Evolutionary conservation across 2,329 filamentous ascomycete species (phyloP), one percentile per base, ranked within the genome.

Genomic region (Fusarium sarcochroum): DNA sequence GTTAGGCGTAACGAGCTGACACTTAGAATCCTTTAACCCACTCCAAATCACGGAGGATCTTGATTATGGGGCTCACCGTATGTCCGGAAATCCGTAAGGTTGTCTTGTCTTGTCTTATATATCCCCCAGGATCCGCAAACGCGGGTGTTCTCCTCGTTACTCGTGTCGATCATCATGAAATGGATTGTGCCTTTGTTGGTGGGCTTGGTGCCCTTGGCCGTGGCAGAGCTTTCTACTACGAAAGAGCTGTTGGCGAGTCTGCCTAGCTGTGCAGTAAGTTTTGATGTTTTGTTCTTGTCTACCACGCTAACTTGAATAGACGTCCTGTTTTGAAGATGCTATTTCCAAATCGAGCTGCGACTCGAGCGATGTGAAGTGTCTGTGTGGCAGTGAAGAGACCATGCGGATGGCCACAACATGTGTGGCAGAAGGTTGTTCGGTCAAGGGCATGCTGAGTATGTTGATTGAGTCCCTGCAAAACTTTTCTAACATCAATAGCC

Each of bases 151-250:
- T 46, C 40, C 44, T 60, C 44, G 56, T 44, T 46, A 60, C 37
- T 46, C 15, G 42, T 69, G 54, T 60, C 51, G 54, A 65, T 66
- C 65, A 65, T 46, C 34, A 73, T 74, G 72, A 74, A 63, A 63
- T 74, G 71, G 72, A 57, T 48, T 50, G 41, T 71, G 34, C 54
- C 57, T 63, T 62, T 74, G n/a, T 21, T 74, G 32, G 51, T 65
- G 48, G 58, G 50, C 35, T 37, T 74, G 41, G 34, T 71, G 66
- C 70, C 68, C 20, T 63, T 59, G 35, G 48, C 53, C 20, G 45
- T 48, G 7, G 67, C 59, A 40, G 51, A 53, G 15, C 42, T 60
- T 48, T 41, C 58, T 20, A 64, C 72, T 32, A 64, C 61, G 1
- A 58, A 63, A 6, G 60, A 67, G 25, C 56, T 73, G 21, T 48